A percentile compares a stretch with the other conserved stretches of the same genome.
Conservation (phyloP, 2,329 filamentous ascomycete genomes). For the Venturia carpophila region DNA sequence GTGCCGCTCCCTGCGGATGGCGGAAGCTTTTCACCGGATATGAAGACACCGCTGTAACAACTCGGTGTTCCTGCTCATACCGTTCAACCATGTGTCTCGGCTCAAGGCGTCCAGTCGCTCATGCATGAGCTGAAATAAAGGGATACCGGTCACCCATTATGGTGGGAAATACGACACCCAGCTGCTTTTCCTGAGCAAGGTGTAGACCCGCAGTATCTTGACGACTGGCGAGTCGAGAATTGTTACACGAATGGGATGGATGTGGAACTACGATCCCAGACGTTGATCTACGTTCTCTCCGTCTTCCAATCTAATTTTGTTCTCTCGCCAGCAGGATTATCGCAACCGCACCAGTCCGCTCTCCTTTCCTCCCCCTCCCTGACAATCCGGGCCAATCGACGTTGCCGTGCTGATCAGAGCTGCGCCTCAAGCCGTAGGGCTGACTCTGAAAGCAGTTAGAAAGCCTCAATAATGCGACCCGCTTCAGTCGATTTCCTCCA, state of each 20-base stretch:
- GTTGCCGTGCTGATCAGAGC: no score
- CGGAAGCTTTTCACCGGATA: not conserved
- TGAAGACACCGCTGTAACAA: not conserved
- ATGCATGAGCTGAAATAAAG: not conserved
- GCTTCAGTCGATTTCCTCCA: not conserved
- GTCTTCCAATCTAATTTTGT: not conserved
- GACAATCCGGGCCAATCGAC: no score
- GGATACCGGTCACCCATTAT: constrained; percentile 9
- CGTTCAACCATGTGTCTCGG: not conserved
- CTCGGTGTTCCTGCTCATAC: not conserved
- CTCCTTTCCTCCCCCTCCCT: no score
- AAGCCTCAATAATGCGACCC: no score
- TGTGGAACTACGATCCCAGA: not conserved
- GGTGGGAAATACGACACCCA: constrained; percentile 14
- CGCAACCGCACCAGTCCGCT: no score
- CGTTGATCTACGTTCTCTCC: not conserved
- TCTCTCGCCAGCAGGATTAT: not conserved
- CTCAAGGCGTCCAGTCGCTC: not conserved
- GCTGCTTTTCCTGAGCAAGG: not conserved
- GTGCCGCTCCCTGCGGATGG: not conserved
- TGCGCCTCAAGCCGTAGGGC: not conserved
- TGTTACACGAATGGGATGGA: not conserved
- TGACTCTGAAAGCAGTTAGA: not conserved
- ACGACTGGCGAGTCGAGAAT: no score
- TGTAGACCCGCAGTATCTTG: not conserved